Conservation (phyloP, 768 basidiomycete species). For the Psilocybe cyanescens region DNA sequence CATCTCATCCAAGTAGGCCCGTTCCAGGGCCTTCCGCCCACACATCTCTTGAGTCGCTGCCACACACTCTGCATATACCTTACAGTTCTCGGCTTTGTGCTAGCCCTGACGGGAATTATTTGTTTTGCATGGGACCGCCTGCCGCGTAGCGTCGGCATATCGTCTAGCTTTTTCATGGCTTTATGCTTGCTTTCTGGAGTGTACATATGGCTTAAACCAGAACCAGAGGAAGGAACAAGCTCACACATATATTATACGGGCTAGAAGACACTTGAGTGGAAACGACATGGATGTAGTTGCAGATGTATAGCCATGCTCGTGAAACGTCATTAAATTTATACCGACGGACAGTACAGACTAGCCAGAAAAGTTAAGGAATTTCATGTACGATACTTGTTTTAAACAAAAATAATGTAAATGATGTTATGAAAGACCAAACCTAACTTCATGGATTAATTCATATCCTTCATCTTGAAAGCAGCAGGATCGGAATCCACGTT, state of each 20-base stretch:
- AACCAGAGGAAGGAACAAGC: slow-evolving; percentile 10
- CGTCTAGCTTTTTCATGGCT: slow-evolving; percentile 9
- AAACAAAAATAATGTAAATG: neutral
- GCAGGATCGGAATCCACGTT: neutral
- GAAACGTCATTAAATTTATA: neutral
- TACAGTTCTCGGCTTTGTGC: slow-evolving; percentile 15
- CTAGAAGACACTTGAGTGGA: neutral
- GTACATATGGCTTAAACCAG: slow-evolving; percentile 9
- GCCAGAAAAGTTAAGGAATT: neutral
- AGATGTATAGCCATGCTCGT: neutral
- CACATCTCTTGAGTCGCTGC: slow-evolving; percentile 13
- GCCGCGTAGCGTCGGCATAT: slow-evolving; percentile 12
- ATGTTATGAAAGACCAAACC: neutral
- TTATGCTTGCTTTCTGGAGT: slow-evolving; percentile 7
- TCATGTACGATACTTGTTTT: neutral
- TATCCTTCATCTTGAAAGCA: neutral
- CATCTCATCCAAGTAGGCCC: slow-evolving; percentile 10
- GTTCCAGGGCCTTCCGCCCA: slow-evolving; percentile 11
- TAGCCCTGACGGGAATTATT: slow-evolving; percentile 16
- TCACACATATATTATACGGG: slow-evolving; percentile 11
- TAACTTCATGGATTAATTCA: neutral
- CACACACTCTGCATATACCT: slow-evolving; percentile 17
- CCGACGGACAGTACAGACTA: neutral
- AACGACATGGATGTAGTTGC: too few relatives aligned
- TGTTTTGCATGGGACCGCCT: slow-evolving; percentile 19